A percentile compares a stretch with the other conserved stretches of the same genome.
Conservation (phyloP, 2,329 filamentous ascomycete species). For the Hypoxylon sp. region DNA sequence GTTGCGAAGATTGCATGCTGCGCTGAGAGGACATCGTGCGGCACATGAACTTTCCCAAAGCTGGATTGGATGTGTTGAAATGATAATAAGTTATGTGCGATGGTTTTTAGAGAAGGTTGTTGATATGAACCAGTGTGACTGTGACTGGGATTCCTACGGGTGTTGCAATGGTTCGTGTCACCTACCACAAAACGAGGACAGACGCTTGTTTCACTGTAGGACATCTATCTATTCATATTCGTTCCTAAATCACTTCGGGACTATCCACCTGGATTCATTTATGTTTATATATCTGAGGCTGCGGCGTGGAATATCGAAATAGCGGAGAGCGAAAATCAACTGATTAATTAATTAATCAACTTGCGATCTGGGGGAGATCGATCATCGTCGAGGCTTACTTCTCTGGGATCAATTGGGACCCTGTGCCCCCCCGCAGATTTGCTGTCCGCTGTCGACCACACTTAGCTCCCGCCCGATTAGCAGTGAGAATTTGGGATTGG, state of each 20-base stretch:
- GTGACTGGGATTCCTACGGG: not conserved
- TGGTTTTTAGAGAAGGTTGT: too few relatives aligned
- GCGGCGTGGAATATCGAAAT: slow-evolving; percentile 8
- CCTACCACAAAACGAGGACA: not conserved
- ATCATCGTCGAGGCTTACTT: slow-evolving; percentile 25
- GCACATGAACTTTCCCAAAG: too few relatives aligned
- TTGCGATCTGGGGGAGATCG: slow-evolving; percentile 31
- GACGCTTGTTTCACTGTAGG: not conserved
- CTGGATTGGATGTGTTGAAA: too few relatives aligned
- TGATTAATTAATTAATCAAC: slow-evolving; percentile 11
- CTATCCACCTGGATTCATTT: slow-evolving; percentile 1
- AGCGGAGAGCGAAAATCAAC: slow-evolving; percentile 11
- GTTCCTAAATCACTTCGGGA: not conserved
- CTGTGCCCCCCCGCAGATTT: slow-evolving; percentile 31
- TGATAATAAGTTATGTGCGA: too few relatives aligned
- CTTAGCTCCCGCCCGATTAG: slow-evolving; percentile 33
- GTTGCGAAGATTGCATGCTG: not conserved
- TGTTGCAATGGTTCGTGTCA: not conserved
- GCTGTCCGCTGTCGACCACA: slow-evolving; percentile 23
- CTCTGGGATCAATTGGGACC: slow-evolving; percentile 21
- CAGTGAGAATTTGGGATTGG: slow-evolving; percentile 20
- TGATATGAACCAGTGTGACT: not conserved
- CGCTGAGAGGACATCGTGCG: not conserved
- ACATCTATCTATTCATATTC: not conserved
- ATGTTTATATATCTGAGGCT: slow-evolving; percentile 2